Evolutionary conservation across 1,284 basidiomycete genomes (phyloP).

Genomic region (Vanrija pseudolonga): DNA sequence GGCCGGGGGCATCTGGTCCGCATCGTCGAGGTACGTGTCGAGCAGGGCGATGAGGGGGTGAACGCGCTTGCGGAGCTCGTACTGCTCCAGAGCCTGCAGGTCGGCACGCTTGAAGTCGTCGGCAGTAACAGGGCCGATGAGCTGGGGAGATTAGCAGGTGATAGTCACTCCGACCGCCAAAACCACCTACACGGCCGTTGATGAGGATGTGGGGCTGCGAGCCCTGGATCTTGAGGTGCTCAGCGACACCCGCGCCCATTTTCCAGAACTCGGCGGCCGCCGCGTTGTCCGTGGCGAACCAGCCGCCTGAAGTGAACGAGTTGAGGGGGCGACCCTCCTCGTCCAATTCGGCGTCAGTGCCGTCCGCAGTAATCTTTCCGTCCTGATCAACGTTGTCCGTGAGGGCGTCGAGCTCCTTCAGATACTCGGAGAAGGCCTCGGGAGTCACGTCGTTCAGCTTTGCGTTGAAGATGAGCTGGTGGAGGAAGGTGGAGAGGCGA

Average conservation of each 20-base stretch:
- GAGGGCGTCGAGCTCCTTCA: constrained; percentile 31
- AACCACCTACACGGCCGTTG: constrained; percentile 69
- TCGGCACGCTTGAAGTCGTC: constrained; percentile 63
- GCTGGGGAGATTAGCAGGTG: constrained; percentile 45
- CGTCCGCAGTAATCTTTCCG: constrained; percentile 12
- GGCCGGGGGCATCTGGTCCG: constrained; percentile 50
- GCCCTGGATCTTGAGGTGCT: constrained; percentile 55
- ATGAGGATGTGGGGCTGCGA: constrained; percentile 64
- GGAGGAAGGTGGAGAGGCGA: constrained; percentile 41
- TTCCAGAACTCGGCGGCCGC: constrained; percentile 44
- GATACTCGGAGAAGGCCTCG: constrained; percentile 18
- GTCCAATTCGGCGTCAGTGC: not conserved
- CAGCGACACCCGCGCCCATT: constrained; percentile 20
- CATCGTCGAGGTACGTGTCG: constrained; percentile 53
- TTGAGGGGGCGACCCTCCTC: constrained; percentile 1
- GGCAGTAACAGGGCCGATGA: constrained; percentile 61
- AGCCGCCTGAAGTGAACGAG: constrained; percentile 21
- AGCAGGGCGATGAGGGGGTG: constrained; percentile 65
- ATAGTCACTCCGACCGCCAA: not conserved
- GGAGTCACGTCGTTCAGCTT: constrained; percentile 25
- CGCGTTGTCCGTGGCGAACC: constrained; percentile 24
- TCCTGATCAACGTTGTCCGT: constrained; percentile 20
- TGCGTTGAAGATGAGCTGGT: constrained; percentile 30
- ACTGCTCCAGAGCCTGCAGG: constrained; percentile 63
- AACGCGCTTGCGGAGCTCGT: constrained; percentile 67